Evolutionary conservation across 2,329 filamentous ascomycete species (phyloP), one percentile per base, ranked within the genome.

Genomic region (Penicillium paneum): DNA sequence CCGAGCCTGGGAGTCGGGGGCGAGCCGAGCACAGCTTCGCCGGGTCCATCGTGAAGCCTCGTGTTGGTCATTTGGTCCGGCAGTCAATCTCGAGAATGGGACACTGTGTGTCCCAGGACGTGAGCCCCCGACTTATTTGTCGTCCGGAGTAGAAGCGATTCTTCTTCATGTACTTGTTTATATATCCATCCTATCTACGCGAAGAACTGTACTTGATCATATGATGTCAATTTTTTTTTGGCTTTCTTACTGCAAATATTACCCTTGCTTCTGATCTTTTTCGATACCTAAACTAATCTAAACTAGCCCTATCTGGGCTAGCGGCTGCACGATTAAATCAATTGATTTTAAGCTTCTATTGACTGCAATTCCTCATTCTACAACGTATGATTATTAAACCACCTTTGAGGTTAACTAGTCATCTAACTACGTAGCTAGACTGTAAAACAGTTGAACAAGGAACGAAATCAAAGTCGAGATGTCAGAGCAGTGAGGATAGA

Each of bases 81-180:
- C 7, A 17, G 32, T 34, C 26, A 31, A 13, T 13, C 49, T 52
- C 32, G 26, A 32, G 34, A 31, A 38, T 36, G 41, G 13, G 49
- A 38, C 17, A 36, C 29, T 1, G 17, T 51, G 19, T 50, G 52
- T 32, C 35, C 34, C 46, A 38, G 3, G 5, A 39, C 11, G 19
- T 17, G 29, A n/a, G 15, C 34, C 32, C 40, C 31, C 34, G 38
- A 49, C 24, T 12, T 4, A n/a, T 21, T 12, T 21, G 26, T 50
- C 52, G 39, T 48, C 39, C 46, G 39, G 46, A 44, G 46, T 54
- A 54, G 52, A 50, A 49, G 52, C 52, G 52, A 44, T 39, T 44
- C 34, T 28, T 36, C 21, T 32, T 40, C 49, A 26, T 40, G 35
- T 54, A 43, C 34, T 54, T 50, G 46, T 54, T 26, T 34, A 54